A percentile compares a stretch with the other conserved stretches of the same genome.
Conservation (phyloP, 306 rosid species). For the Sindora glabra region DNA sequence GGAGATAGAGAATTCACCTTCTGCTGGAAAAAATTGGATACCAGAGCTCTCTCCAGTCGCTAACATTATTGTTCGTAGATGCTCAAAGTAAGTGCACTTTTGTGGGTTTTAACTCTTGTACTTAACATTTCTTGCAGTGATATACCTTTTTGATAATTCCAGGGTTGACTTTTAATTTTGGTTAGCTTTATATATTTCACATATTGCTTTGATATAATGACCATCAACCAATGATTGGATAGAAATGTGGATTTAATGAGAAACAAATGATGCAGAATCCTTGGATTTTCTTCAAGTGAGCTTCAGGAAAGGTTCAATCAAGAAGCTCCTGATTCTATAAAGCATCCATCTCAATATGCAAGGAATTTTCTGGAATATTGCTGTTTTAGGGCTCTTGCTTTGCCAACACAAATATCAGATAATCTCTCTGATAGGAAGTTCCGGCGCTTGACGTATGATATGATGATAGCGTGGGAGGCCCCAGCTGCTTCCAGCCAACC, state of each 20-base stretch:
- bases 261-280: constrained; percentile 62
- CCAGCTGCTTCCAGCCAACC: constrained; percentile 75
- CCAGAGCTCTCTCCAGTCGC: constrained; percentile 78
- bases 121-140: background rate
- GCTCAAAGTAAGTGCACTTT: constrained; percentile 69
- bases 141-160: background rate
- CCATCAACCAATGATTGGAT: constrained; percentile 4
- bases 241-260: constrained; percentile 16
- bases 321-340: constrained; percentile 77
- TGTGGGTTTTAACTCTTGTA: background rate
- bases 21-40: constrained; percentile 57
- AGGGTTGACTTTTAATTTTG: too few species aligned
- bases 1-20: constrained; percentile 81
- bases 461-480: constrained; percentile 97
- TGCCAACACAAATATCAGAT: constrained; percentile 52
- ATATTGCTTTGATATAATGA: constrained; percentile 1
- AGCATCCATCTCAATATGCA: constrained; percentile 64
- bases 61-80: constrained; percentile 77
- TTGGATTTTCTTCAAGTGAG: constrained; percentile 61
- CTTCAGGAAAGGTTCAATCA: constrained; percentile 71
- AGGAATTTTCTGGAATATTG: constrained; percentile 90
- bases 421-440: constrained; percentile 73
- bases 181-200: too few species aligned
- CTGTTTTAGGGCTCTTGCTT: constrained; percentile 79
- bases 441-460: constrained; percentile 77